phyloP scores from a whole-genome alignment of 192 early-diverging fungal species.

The Tieghemiomyces parasiticus region DNA sequence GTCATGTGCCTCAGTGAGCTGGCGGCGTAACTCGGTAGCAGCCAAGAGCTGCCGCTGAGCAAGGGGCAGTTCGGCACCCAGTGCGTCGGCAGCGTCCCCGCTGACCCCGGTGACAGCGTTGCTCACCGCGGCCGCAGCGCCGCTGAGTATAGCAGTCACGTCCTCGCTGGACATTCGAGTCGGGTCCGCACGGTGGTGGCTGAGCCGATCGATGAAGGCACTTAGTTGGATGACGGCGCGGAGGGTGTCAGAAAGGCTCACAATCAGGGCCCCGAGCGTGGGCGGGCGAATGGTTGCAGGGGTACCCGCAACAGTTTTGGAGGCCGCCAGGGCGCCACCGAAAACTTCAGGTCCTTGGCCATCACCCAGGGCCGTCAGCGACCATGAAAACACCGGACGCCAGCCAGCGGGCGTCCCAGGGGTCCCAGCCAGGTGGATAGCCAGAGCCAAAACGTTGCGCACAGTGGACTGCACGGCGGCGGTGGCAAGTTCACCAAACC shows the following conservation, averaged over 20 bases:
- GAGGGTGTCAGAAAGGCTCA: background rate
- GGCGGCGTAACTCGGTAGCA: slow-evolving; percentile 20
- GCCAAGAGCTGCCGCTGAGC: slow-evolving; percentile 27
- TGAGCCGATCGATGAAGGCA: background rate
- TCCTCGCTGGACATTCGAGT: background rate
- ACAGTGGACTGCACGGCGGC: background rate
- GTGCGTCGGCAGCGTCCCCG: too few relatives aligned
- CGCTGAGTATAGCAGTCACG: background rate
- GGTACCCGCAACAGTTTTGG: too few relatives aligned
- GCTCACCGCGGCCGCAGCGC: too few relatives aligned
- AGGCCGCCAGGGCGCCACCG: too few relatives aligned
- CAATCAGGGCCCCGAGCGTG: background rate
- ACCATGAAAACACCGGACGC: too few relatives aligned
- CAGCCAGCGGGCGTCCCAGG: too few relatives aligned
- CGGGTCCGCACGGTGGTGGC: background rate
- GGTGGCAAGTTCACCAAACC: background rate
- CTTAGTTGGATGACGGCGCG: background rate
- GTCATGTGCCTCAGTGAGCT: slow-evolving; percentile 18
- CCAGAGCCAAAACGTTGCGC: background rate
- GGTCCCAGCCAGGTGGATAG: background rate
- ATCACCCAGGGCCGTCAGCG: too few relatives aligned
- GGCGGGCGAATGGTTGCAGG: too few relatives aligned
- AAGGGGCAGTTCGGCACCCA: slow-evolving; percentile 16
- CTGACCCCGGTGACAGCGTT: too few relatives aligned
- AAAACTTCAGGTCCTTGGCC: too few relatives aligned